Base-by-base conservation (phyloP, 768 basidiomycete genomes). In the Russula earlei region DNA sequence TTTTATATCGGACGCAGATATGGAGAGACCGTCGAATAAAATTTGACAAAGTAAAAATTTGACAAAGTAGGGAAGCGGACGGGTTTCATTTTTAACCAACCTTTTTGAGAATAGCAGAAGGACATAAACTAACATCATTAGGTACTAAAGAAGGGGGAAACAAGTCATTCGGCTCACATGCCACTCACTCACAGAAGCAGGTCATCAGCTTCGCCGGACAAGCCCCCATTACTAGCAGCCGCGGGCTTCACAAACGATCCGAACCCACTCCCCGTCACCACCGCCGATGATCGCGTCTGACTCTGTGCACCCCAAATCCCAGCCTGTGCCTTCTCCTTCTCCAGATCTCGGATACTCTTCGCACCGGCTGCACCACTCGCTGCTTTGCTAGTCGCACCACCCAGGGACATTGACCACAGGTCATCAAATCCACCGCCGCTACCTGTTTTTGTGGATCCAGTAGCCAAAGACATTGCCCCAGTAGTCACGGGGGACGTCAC, bases 301-400 rank as follows among this genome's bases (percentile, higher is more conserved):
- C 46, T 52, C 40, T 62, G 62, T 2, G 65, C 55, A 4, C 86
- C 89, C 93, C 93, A 96, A 33, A 96, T 78, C 10, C 80, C 81
- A 20, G 84, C 82, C 66, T 78, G 79, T 3, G 83, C 78, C 74
- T 93, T 92, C 73, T 95, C 92, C 71, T 81, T 84, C 72, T 91
- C 87, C 61, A 96, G 67, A 65, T 91, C 92, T 69, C 87, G 87
- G 65, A 95, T 94, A 42, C 85, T 87, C 75, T 92, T 91, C 37
- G 48, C 4, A 56, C 46, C 38, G 11, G 3, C 38, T 41, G 17
- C 17, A 4, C 37, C 38, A 1, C 38, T 43, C 52, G 78, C 66
- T 46, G 78, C 77, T 37, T 74, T 58, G 33, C 52, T 63, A 14
- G 75, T 52, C 6, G 49, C 41, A 10, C 40, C 19, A 27, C 85